Percentiles rank a stretch among this genome's conserved stretches.
These are phyloP conservation scores for Pyrenopolyporus hunteri DNA, from an alignment of 495 filamentous ascomycete genomes.

Conservation along the genomic window DNA sequence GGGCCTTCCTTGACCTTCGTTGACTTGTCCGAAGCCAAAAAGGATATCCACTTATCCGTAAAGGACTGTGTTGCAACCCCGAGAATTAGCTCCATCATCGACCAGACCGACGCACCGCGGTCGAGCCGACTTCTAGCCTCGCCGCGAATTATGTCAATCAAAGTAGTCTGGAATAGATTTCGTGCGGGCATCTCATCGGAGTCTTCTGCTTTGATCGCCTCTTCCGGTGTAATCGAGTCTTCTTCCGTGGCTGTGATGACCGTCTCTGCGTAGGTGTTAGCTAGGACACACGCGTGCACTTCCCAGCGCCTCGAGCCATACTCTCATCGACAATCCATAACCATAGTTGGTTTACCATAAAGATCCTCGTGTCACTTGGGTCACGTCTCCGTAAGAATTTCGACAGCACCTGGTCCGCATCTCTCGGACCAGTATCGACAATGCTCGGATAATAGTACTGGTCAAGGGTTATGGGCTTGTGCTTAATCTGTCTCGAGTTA, in stretches of 20 bases:
- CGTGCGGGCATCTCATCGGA: neutral
- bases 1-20: slow-evolving; percentile 9
- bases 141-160: slow-evolving; percentile 6
- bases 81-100: slow-evolving; percentile 15
- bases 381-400: slow-evolving; percentile 1
- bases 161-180: neutral
- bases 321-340: slow-evolving; percentile 26
- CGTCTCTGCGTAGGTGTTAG: slow-evolving; percentile 13
- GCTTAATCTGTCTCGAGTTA: slow-evolving; percentile 15
- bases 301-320: slow-evolving; percentile 1
- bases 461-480: slow-evolving; percentile 40
- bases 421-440: slow-evolving; percentile 30
- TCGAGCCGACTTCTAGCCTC: slow-evolving; percentile 8
- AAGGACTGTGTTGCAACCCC: slow-evolving; percentile 15
- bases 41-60: slow-evolving; percentile 14
- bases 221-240: neutral
- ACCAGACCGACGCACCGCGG: slow-evolving; percentile 12
- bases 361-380: slow-evolving; percentile 1
- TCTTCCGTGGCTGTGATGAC: slow-evolving; percentile 14
- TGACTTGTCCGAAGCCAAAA: neutral
- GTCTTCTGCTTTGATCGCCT: neutral
- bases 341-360: slow-evolving; percentile 28
- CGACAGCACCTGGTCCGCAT: slow-evolving; percentile 39
- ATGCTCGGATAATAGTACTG: slow-evolving; percentile 44
- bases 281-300: neutral